Percentiles rank a stretch among this genome's conserved stretches.
phyloP scores from a whole-genome alignment of 225 moss, liverwort and hornwort species.

The Lunularia cruciata region DNA sequence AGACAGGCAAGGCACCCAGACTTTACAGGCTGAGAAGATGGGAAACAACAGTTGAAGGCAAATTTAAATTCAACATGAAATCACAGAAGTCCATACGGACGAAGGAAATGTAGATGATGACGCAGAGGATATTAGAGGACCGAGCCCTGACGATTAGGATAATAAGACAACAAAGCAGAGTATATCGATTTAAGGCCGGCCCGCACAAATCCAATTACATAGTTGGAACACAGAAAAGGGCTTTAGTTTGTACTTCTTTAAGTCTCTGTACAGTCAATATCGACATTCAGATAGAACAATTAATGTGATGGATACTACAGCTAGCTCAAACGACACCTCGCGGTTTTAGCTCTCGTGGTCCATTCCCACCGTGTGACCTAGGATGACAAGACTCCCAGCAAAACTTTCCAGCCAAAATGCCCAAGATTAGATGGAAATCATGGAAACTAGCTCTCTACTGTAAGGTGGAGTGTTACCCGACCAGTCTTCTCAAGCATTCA shows the following conservation, averaged over 20 bases:
- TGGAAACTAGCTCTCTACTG: background rate
- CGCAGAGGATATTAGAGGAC: too few species aligned
- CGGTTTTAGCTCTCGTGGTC: conserved; percentile 6
- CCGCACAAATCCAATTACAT: background rate
- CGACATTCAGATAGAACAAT: conserved; percentile 20
- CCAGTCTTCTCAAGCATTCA: conserved; percentile 8
- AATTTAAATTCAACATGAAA: too few species aligned
- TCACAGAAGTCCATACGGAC: too few species aligned
- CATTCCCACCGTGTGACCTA: conserved; percentile 2
- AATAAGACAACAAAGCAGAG: too few species aligned
- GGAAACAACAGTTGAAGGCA: too few species aligned
- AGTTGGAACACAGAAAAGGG: background rate
- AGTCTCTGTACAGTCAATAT: conserved; percentile 40
- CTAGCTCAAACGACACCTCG: background rate
- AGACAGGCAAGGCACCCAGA: too few species aligned
- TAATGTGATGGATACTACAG: conserved; percentile 9
- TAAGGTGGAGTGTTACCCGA: background rate
- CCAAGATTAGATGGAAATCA: background rate
- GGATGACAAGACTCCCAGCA: conserved; percentile 4
- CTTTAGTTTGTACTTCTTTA: conserved; percentile 19
- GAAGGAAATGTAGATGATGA: too few species aligned
- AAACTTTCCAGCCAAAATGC: conserved; percentile 8
- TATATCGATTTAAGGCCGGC: background rate
- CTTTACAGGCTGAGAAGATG: too few species aligned
- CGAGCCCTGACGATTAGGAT: too few species aligned